Evolutionary conservation across 371 early-diverging fungal species (phyloP).

Genomic region (Mucor plumbeus): DNA sequence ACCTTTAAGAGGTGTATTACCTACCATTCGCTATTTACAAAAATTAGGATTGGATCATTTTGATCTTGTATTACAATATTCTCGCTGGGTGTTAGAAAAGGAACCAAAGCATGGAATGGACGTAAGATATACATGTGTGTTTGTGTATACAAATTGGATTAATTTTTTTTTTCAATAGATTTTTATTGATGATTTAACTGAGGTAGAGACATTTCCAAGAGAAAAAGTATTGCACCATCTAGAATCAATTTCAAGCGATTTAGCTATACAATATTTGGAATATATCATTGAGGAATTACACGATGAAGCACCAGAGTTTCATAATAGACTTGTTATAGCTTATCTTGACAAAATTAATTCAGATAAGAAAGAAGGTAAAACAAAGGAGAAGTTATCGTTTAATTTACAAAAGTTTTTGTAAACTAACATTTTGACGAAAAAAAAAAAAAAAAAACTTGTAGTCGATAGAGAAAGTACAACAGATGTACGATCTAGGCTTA

Average conservation of each 20-base stretch:
- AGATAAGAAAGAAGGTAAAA: slow-evolving; percentile 18
- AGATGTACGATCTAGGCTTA: slow-evolving; percentile 45
- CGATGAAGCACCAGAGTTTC: slow-evolving; percentile 75
- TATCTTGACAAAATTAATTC: slow-evolving; percentile 64
- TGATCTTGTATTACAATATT: slow-evolving; percentile 81
- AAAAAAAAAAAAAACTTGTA: neutral
- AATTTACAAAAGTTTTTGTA: neutral
- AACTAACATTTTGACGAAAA: neutral
- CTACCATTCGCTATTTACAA: slow-evolving; percentile 80
- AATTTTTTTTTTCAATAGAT: slow-evolving; percentile 48
- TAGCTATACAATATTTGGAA: slow-evolving; percentile 79
- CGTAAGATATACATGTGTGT: slow-evolving; percentile 48
- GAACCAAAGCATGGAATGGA: slow-evolving; percentile 76
- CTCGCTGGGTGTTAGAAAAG: slow-evolving; percentile 75
- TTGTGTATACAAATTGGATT: neutral
- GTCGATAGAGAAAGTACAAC: slow-evolving; percentile 26
- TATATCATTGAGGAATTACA: slow-evolving; percentile 74
- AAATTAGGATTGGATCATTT: slow-evolving; percentile 75
- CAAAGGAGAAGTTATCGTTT: neutral
- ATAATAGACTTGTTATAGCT: slow-evolving; percentile 77
- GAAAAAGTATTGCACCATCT: slow-evolving; percentile 61
- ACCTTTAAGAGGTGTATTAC: slow-evolving; percentile 65
- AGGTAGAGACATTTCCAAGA: slow-evolving; percentile 61
- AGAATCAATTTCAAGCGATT: slow-evolving; percentile 62
- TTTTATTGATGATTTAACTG: slow-evolving; percentile 76